A percentile compares a stretch with the other conserved stretches of the same genome.
These are phyloP conservation scores for Solanum sejunctum DNA, from an alignment of 257 asterid genomes.

Conservation along the genomic window DNA sequence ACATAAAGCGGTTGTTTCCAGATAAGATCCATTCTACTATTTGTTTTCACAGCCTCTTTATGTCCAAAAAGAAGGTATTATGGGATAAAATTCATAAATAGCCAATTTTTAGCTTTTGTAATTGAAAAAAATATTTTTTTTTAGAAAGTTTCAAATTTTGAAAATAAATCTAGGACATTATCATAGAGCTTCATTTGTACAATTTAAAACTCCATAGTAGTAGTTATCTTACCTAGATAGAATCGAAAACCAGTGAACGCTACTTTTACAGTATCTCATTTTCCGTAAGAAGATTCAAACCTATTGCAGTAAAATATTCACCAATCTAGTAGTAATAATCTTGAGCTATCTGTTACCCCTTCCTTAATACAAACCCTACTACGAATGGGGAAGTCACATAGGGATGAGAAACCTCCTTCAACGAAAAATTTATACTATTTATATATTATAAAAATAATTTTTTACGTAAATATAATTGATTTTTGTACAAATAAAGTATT, in stretches of 20 bases:
- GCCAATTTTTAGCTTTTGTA: neutral
- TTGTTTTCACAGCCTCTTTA: neutral
- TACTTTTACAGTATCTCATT: neutral
- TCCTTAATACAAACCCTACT: neutral
- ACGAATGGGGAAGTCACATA: neutral
- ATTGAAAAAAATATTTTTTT: neutral
- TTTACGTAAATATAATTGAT: neutral
- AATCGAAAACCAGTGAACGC: neutral
- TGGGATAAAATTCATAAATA: neutral
- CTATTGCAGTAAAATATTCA: neutral
- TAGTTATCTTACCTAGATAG: neutral
- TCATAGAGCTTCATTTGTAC: neutral
- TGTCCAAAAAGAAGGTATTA: neutral
- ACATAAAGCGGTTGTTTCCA: no score
- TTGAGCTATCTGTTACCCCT: neutral
- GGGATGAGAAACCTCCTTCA: no score
- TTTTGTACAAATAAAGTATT: neutral
- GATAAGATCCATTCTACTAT: neutral
- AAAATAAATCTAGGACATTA: neutral
- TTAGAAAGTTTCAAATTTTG: accelerated
- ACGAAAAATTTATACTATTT: no score
- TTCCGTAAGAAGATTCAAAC: neutral
- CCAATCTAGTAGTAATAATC: neutral
- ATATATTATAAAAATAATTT: no score
- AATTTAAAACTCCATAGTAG: neutral